Conservation (phyloP, 164 flowering plant genomes). For the Liquidambar formosana region DNA sequence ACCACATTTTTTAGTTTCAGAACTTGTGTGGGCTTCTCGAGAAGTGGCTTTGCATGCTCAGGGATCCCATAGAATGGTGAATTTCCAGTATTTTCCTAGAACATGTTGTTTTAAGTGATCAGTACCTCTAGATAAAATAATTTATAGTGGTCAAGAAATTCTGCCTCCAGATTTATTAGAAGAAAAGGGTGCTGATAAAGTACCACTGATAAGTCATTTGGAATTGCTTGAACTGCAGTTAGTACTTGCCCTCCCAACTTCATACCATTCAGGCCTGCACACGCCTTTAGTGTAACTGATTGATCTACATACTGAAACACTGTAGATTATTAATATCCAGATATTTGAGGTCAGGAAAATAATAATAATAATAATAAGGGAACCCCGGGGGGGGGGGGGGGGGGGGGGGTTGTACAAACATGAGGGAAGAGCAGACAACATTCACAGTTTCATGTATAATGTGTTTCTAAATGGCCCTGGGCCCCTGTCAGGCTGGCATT, state of each 20-base stretch:
- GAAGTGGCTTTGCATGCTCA: constrained; percentile 81
- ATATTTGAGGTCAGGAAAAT: neutral
- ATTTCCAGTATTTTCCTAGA: constrained; percentile 52
- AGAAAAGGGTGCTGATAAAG: neutral
- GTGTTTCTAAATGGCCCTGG: neutral
- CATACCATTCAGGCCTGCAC: constrained; percentile 96
- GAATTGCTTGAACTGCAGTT: constrained; percentile 75
- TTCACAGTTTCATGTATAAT: too few species aligned
- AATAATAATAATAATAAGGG: too few species aligned
- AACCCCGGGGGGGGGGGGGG: too few species aligned
- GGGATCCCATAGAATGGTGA: constrained; percentile 65
- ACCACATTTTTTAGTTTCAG: constrained; percentile 87
- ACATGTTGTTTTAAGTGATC: constrained; percentile 8
- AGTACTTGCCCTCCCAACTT: constrained; percentile 84
- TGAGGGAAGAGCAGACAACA: too few species aligned
- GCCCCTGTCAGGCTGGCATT: too few species aligned
- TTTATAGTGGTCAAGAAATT: neutral
- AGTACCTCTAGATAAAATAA: constrained; percentile 4
- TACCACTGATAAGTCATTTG: constrained; percentile 49
- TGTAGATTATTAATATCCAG: neutral
- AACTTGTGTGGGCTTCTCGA: constrained; percentile 69
- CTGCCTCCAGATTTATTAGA: neutral
- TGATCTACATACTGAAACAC: constrained; percentile 78
- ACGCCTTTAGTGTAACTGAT: constrained; percentile 77
- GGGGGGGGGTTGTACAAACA: neutral